These are phyloP conservation scores for Solanum dulcamara DNA, from an alignment of 257 asterid species.

Conservation along the genomic window DNA sequence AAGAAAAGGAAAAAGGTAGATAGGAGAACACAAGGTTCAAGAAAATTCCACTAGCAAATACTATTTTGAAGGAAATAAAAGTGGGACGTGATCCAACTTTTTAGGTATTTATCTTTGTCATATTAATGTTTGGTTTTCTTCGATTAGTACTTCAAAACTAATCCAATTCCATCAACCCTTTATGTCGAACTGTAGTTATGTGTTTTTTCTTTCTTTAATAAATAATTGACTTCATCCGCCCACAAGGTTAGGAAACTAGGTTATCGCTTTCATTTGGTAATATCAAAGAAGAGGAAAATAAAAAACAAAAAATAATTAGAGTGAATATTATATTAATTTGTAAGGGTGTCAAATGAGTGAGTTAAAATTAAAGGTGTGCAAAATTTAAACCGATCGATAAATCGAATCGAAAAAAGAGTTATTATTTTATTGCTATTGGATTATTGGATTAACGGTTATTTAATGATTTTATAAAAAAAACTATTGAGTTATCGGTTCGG, in stretches of 20 bases:
- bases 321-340: background rate
- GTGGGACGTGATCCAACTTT: background rate
- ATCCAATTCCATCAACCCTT: background rate
- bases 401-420: too few species aligned
- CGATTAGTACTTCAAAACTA: background rate
- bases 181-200: background rate
- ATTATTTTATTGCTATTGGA: too few species aligned
- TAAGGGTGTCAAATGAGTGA: too few species aligned
- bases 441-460: too few species aligned
- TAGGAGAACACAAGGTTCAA: background rate
- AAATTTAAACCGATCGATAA: too few species aligned
- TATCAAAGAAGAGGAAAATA: background rate
- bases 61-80: background rate
- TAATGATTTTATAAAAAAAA: too few species aligned
- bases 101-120: background rate
- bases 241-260: background rate
- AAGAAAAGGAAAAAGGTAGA: background rate
- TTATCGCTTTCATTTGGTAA: background rate
- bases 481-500: too few species aligned
- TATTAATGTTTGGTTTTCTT: background rate
- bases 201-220: background rate
- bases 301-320: background rate
- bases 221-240: background rate
- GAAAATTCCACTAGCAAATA: background rate
- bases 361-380: too few species aligned